Conservation (phyloP, 2,329 filamentous ascomycete genomes). For the Neonectria punicea region DNA sequence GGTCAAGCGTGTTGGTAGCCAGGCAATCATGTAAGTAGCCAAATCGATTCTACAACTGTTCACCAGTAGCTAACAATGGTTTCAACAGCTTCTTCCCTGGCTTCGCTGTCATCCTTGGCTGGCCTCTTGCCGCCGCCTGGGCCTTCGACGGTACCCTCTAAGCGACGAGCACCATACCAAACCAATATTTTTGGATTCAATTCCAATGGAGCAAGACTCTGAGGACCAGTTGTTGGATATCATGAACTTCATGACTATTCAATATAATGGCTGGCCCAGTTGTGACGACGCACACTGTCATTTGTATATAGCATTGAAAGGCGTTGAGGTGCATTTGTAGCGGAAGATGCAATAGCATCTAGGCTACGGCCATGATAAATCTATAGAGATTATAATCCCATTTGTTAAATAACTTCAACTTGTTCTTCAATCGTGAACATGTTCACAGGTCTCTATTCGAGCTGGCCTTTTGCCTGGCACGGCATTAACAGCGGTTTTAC, state of each 20-base stretch:
- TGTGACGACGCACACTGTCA: constrained; percentile 38
- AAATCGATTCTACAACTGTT: not conserved
- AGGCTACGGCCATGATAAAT: constrained; percentile 39
- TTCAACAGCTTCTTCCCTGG: constrained; percentile 49
- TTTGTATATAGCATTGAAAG: constrained; percentile 45
- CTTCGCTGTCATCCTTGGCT: constrained; percentile 48
- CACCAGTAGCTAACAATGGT: constrained; percentile 22
- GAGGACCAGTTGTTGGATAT: constrained; percentile 20
- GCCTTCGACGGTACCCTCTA: constrained; percentile 48
- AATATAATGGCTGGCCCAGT: constrained; percentile 19
- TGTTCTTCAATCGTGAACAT: not conserved
- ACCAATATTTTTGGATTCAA: constrained; percentile 24
- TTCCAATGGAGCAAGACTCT: constrained; percentile 33
- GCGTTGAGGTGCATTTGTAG: constrained; percentile 43
- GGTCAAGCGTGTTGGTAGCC: constrained; percentile 45
- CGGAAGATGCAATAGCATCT: constrained; percentile 37
- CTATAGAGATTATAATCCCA: constrained; percentile 43
- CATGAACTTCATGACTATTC: constrained; percentile 21
- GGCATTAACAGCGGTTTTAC: not conserved
- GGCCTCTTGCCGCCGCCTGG: constrained; percentile 46
- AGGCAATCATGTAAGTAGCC: constrained; percentile 48
- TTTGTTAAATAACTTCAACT: constrained; percentile 33
- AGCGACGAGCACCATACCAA: constrained; percentile 18
- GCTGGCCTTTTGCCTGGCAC: not conserved
- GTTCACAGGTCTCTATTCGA: not conserved